These are phyloP conservation scores for Aspergillus piperis DNA, from an alignment of 2,329 filamentous ascomycete genomes.

Conservation along the genomic window DNA sequence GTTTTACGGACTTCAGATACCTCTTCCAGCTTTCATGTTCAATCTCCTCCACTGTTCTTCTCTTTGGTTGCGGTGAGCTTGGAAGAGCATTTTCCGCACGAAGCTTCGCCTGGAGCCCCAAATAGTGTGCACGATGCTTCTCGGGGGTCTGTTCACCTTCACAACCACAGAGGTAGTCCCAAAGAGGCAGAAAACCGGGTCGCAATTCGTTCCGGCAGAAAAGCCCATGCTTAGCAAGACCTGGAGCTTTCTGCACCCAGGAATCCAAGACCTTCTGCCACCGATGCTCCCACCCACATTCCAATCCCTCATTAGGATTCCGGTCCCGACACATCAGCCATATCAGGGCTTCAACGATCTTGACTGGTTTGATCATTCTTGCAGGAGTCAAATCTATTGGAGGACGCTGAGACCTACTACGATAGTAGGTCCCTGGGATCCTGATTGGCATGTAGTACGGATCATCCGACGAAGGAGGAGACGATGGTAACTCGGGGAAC, in stretches of 20 bases:
- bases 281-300: background rate
- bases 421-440: too few species aligned
- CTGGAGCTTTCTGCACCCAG: background rate
- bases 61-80: too few species aligned
- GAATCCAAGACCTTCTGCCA: background rate
- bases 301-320: background rate
- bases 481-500: background rate
- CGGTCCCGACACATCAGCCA: background rate
- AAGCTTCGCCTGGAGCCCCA: too few species aligned
- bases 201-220: background rate
- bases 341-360: background rate
- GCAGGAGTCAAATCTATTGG: background rate
- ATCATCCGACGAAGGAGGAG: background rate
- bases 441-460: background rate
- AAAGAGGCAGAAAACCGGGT: background rate
- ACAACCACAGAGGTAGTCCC: too few species aligned
- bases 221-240: too few species aligned
- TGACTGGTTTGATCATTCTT: background rate
- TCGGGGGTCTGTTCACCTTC: too few species aligned
- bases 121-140: too few species aligned
- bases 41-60: too few species aligned
- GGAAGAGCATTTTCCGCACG: too few species aligned
- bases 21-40: too few species aligned
- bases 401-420: background rate
- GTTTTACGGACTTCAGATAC: too few species aligned